Evolutionary conservation across 2,329 filamentous ascomycete species (phyloP).

Genomic region (Dryadomyces quercus-mongolicae): DNA sequence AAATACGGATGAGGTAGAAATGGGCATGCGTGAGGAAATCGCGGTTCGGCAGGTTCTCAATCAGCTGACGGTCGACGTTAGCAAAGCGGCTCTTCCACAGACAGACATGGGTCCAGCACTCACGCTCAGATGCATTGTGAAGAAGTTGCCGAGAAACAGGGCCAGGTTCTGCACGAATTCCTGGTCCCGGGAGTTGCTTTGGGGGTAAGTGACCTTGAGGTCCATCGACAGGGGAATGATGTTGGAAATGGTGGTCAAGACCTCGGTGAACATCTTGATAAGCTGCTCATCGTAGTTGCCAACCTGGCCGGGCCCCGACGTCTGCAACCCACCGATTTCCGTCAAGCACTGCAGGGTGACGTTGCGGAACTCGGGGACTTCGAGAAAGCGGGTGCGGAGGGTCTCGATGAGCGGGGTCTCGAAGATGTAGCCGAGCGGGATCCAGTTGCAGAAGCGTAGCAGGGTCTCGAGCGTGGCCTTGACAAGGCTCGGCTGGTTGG

Average conservation of each 20-base stretch:
- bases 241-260: slow-evolving; percentile 79
- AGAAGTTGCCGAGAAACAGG: slow-evolving; percentile 94
- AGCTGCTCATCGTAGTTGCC: slow-evolving; percentile 88
- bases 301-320: slow-evolving; percentile 53
- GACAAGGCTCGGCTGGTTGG: slow-evolving; percentile 72
- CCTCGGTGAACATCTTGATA: slow-evolving; percentile 97
- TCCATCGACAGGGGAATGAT: slow-evolving; percentile 88
- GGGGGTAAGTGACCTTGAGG: slow-evolving; percentile 79
- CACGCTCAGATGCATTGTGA: slow-evolving; percentile 80
- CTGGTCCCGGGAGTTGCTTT: slow-evolving; percentile 85
- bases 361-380: slow-evolving; percentile 91
- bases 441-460: slow-evolving; percentile 97
- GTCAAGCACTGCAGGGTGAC: slow-evolving; percentile 93
- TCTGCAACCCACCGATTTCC: slow-evolving; percentile 89
- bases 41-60: slow-evolving; percentile 89
- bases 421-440: slow-evolving; percentile 95
- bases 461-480: slow-evolving; percentile 96
- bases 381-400: slow-evolving; percentile 80
- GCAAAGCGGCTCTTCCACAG: too few relatives aligned
- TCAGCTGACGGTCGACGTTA: slow-evolving; percentile 44
- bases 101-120: slow-evolving; percentile 14
- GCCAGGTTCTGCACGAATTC: slow-evolving; percentile 97
- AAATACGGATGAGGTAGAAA: slow-evolving; percentile 96
- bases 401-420: slow-evolving; percentile 96
- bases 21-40: slow-evolving; percentile 94